Evolutionary conservation across 305 asterid species (phyloP).

Genomic region (Fraxinus ornus): DNA sequence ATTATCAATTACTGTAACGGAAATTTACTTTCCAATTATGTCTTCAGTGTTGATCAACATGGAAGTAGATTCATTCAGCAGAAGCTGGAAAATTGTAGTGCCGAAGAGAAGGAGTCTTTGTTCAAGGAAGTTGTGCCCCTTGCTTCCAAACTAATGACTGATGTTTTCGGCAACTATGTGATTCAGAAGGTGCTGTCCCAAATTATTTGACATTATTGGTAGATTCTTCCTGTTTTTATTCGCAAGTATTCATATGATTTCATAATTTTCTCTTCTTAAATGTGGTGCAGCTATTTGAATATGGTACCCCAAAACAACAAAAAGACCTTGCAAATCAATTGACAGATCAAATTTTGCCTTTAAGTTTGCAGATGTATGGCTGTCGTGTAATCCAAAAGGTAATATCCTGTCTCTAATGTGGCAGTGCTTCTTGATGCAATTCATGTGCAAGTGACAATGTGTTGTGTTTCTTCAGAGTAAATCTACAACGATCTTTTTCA

Average conservation of each 20-base stretch:
- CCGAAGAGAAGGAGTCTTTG: conserved; percentile 70
- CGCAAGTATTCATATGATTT: not conserved
- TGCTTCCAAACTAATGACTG: conserved; percentile 73
- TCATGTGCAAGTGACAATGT: conserved; percentile 8
- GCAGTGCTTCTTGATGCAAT: not conserved
- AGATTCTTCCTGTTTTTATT: not conserved
- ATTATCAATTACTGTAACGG: conserved; percentile 1
- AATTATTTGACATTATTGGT: conserved; percentile 4
- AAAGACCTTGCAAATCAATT: conserved; percentile 72
- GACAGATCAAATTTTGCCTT: conserved; percentile 64
- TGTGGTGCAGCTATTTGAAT: conserved; percentile 69
- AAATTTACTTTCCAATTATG: conserved; percentile 3
- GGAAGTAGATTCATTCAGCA: conserved; percentile 94
- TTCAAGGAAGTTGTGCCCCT: conserved; percentile 68
- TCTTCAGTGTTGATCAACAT: conserved; percentile 73
- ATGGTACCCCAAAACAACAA: conserved; percentile 73
- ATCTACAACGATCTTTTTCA: not conserved
- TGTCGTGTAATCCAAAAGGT: conserved; percentile 96
- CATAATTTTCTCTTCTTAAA: conserved; percentile 13
- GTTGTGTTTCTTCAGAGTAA: not conserved
- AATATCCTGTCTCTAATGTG: conserved; percentile 2
- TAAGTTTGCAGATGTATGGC: conserved; percentile 90
- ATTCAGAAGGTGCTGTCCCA: conserved; percentile 65
- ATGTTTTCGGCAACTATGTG: conserved; percentile 88
- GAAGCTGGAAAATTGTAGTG: conserved; percentile 69